Percentiles rank a stretch among this genome's conserved stretches.
These are phyloP conservation scores for Rhodomyrtus psidioides DNA, from an alignment of 441 rosid genomes.

Conservation along the genomic window DNA sequence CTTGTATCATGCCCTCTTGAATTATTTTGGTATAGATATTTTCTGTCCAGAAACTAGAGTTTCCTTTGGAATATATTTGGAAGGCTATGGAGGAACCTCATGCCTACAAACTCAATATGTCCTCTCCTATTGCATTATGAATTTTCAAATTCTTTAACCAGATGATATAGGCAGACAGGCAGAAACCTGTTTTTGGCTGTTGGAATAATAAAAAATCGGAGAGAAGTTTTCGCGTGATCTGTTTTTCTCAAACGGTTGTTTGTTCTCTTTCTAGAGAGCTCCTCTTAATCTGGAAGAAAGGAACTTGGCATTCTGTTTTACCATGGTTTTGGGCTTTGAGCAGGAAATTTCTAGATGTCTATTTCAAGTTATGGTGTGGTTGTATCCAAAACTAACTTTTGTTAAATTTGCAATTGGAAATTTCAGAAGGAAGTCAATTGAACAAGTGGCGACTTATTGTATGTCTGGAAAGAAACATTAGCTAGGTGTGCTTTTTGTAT, in stretches of 20 bases:
- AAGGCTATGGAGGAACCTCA: not conserved
- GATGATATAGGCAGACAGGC: not conserved
- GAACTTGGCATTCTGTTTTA: not conserved
- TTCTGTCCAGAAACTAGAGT: not conserved
- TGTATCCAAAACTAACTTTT: not conserved
- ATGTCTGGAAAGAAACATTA: not conserved
- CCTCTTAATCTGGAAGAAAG: not conserved
- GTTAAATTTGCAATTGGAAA: not conserved
- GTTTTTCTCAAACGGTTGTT: not conserved
- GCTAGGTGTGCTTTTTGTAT: not conserved
- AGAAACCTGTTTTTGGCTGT: not conserved
- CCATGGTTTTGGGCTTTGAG: not conserved
- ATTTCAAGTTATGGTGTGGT: not conserved
- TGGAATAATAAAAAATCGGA: not conserved
- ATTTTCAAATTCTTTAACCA: not conserved
- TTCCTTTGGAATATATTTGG: not conserved
- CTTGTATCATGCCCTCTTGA: not conserved
- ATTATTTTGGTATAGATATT: not conserved
- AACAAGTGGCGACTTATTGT: not conserved
- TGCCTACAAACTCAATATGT: not conserved
- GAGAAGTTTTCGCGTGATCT: not conserved
- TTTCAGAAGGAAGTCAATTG: not conserved
- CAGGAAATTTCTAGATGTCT: not conserved
- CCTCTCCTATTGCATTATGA: not conserved
- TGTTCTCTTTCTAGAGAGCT: not conserved